These are phyloP conservation scores for Neoarthrinium moseri DNA, from an alignment of 2,329 filamentous ascomycete species.

Conservation along the genomic window DNA sequence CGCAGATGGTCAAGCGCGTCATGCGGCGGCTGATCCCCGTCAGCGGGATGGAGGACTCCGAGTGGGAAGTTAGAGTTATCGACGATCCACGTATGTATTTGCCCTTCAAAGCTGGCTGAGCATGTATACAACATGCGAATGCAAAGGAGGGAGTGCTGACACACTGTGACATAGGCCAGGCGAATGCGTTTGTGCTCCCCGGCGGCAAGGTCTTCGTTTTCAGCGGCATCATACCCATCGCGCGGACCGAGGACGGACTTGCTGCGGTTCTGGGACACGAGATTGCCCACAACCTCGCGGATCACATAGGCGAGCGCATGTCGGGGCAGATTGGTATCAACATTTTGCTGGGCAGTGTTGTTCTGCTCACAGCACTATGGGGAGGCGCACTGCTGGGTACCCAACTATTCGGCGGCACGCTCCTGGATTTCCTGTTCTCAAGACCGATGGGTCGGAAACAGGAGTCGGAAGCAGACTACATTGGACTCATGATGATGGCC, in stretches of 20 bases:
- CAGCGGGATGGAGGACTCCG: conserved; percentile 54
- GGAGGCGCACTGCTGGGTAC: conserved; percentile 40
- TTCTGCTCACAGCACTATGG: conserved; percentile 46
- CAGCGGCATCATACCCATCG: conserved; percentile 69
- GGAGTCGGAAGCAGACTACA: conserved; percentile 77
- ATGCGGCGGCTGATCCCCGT: conserved; percentile 66
- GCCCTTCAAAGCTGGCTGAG: not conserved
- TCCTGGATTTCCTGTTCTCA: conserved; percentile 63
- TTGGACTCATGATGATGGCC: conserved; percentile 80
- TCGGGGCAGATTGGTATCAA: conserved; percentile 52
- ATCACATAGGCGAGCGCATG: conserved; percentile 65
- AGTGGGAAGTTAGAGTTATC: conserved; percentile 76
- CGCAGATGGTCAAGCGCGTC: conserved; percentile 58
- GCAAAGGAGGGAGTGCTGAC: conserved; percentile 3
- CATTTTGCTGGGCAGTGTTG: conserved; percentile 47
- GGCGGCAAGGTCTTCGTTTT: conserved; percentile 80
- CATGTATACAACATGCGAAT: too few species aligned
- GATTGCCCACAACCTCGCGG: conserved; percentile 73
- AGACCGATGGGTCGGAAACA: conserved; percentile 69
- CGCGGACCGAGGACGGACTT: conserved; percentile 64
- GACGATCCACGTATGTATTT: conserved; percentile 51
- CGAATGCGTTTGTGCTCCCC: conserved; percentile 77
- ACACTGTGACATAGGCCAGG: conserved; percentile 36
- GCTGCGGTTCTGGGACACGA: conserved; percentile 78
- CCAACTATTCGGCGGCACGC: conserved; percentile 40